These are phyloP conservation scores for Zhuliangozyma blackwelliae DNA, from an alignment of 1,139 yeast species.

Conservation along the genomic window DNA sequence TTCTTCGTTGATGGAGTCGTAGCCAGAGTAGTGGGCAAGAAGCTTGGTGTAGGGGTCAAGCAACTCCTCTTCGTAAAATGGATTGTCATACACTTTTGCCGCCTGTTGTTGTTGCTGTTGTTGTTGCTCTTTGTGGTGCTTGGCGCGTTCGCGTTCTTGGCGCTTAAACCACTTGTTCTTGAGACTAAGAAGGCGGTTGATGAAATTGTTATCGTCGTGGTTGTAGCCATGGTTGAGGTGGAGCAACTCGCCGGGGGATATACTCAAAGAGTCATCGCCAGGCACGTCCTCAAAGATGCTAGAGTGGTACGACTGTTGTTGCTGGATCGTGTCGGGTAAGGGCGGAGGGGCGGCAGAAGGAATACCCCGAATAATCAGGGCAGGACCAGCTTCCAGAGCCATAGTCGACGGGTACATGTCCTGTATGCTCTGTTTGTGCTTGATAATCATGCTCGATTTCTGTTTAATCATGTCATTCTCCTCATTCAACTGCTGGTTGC, in stretches of 20 bases:
- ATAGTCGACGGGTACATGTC: conserved; percentile 8
- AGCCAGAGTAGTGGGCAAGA: conserved; percentile 11
- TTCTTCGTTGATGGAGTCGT: conserved; percentile 35
- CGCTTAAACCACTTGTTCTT: conserved; percentile 8
- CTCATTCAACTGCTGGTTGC: conserved; percentile 24
- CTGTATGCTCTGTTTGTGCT: conserved; percentile 32
- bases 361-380: too few relatives aligned
- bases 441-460: conserved; percentile 30
- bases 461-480: conserved; percentile 28
- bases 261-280: conserved; percentile 8
- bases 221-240: conserved; percentile 3
- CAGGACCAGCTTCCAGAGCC: too few relatives aligned
- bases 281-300: conserved; percentile 9
- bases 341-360: too few relatives aligned
- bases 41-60: conserved; percentile 11
- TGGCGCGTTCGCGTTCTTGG: conserved; percentile 2
- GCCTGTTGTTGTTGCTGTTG: conserved; percentile 1
- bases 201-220: conserved; percentile 5
- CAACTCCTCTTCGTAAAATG: conserved; percentile 5
- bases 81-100: conserved; percentile 5
- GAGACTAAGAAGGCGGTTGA: conserved; percentile 8
- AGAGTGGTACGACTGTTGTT: conserved; percentile 4
- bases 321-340: too few relatives aligned
- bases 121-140: neutral
- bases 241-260: conserved; percentile 10